A percentile compares a stretch with the other conserved stretches of the same genome.
These are phyloP conservation scores for Tranzscheliella williamsii DNA, from an alignment of 1,284 basidiomycete genomes.

Conservation along the genomic window DNA sequence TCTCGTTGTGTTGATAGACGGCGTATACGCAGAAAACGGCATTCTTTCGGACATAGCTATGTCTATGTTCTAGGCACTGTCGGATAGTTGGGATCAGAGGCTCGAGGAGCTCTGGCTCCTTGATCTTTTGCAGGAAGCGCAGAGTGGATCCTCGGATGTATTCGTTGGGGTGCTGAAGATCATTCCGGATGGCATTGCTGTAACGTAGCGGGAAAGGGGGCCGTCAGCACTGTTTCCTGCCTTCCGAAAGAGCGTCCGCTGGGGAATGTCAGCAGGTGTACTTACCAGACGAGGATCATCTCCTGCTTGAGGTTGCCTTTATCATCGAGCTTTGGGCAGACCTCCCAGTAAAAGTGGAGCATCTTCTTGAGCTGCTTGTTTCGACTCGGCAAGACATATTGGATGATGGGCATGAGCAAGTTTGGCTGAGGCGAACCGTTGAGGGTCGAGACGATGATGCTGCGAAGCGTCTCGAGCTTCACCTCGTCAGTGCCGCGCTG, in stretches of 20 bases:
- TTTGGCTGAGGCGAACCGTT: constrained; percentile 90
- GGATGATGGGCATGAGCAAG: constrained; percentile 96
- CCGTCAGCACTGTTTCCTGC: too few relatives aligned
- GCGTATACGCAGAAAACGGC: constrained; percentile 94
- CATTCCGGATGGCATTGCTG: constrained; percentile 95
- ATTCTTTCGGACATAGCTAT: constrained; percentile 98
- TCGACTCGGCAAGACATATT: constrained; percentile 91
- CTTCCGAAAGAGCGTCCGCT: too few relatives aligned
- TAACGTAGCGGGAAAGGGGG: too few relatives aligned
- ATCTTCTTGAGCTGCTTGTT: constrained; percentile 99
- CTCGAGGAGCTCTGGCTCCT: constrained; percentile 91
- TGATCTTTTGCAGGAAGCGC: constrained; percentile 93
- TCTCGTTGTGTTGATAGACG: constrained; percentile 80
- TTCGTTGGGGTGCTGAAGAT: constrained; percentile 99
- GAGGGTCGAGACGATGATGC: constrained; percentile 91
- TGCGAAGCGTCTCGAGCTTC: constrained; percentile 94
- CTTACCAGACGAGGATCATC: constrained; percentile 98
- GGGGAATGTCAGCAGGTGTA: too few relatives aligned
- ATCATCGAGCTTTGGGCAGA: constrained; percentile 97
- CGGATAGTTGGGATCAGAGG: constrained; percentile 92
- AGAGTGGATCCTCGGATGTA: constrained; percentile 97
- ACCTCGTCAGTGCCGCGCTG: constrained; percentile 97
- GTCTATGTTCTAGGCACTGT: constrained; percentile 93
- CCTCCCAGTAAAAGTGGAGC: constrained; percentile 97
- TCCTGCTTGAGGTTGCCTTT: constrained; percentile 98